Evolutionary conservation across 2,329 filamentous ascomycete species (phyloP), one percentile per base, ranked within the genome.

Genomic region (Apiospora malaysiana): DNA sequence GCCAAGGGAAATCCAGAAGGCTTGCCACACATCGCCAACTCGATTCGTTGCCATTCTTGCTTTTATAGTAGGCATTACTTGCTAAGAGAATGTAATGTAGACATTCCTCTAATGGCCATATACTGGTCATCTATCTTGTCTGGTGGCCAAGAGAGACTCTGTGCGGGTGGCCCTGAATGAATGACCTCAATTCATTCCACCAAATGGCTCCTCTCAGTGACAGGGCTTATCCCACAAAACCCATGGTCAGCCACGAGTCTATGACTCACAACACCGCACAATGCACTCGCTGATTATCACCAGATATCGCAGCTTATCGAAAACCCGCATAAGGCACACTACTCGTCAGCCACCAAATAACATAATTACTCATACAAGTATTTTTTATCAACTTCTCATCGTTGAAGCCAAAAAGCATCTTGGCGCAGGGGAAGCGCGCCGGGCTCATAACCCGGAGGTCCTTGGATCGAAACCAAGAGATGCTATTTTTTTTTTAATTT

Each of bases 371-470:
- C 1, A 4, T 63, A 63, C 2, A 3, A 9, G 4, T 18, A 6
- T 0, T 7, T 63, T 40, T 40, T 10, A n/a, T 37, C 27, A 59
- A n/a, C n/a, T n/a, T n/a, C n/a, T n/a, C n/a, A n/a, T n/a, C n/a
- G n/a, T n/a, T n/a, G n/a, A n/a, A 16, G 18, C 10, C 10, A 63
- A 1, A 72, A 67, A 66, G 68, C 68, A 69, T 66, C 68, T 73
- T 77, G 74, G 74, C 76, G 75, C 76, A 77, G 76, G 45, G 75
- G 76, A 76, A 77, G 76, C 76, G 76, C 75, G 76, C 76, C 76
- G 77, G 76, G 77, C 77, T 78, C 77, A 78, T 78, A 77, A 77
- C 76, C 75, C 76, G 75, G 76, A 78, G 74, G 76, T 76, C 76
- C 74, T 74, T 75, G 73, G 75, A 77, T 77, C 75, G 75, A 77